Percentiles rank a stretch among this genome's conserved stretches.
These are phyloP conservation scores for Botrytis fragariae DNA, from an alignment of 2,329 filamentous ascomycete species.

Conservation along the genomic window DNA sequence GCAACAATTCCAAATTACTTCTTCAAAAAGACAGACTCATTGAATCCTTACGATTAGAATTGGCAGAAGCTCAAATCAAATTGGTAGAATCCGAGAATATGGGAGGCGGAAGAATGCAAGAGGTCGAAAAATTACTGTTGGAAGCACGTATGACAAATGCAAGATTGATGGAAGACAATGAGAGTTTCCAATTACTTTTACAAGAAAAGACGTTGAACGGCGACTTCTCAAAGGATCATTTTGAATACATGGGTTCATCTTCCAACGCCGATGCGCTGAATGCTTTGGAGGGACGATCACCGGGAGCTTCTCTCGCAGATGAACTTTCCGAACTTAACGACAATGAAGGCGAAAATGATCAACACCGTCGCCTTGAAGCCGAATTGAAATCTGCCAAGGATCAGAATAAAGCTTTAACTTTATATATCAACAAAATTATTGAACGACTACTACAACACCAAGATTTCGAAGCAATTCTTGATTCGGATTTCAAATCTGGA, in stretches of 20 bases:
- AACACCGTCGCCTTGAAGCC: constrained; percentile 66
- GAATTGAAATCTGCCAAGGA: constrained; percentile 81
- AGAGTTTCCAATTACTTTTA: constrained; percentile 93
- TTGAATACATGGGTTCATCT: constrained; percentile 54
- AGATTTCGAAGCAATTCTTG: constrained; percentile 90
- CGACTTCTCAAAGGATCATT: constrained; percentile 80
- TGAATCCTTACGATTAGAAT: constrained; percentile 83
- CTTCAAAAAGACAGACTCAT: constrained; percentile 97
- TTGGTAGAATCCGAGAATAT: constrained; percentile 91
- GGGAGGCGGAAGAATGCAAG: constrained; percentile 80
- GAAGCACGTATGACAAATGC: constrained; percentile 96
- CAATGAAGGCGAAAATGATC: constrained; percentile 59
- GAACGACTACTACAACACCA: constrained; percentile 90
- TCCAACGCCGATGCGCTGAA: constrained; percentile 63
- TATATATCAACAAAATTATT: constrained; percentile 99
- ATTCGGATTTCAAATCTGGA: constrained; percentile 58
- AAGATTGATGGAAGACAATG: constrained; percentile 95
- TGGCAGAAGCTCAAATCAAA: constrained; percentile 94
- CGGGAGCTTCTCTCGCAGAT: constrained; percentile 70
- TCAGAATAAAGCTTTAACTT: constrained; percentile 92
- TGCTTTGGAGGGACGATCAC: constrained; percentile 57
- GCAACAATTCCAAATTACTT: constrained; percentile 84
- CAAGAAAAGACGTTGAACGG: constrained; percentile 95
- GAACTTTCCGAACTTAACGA: constrained; percentile 68
- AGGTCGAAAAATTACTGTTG: constrained; percentile 86